Evolutionary conservation across 2,329 filamentous ascomycete species (phyloP).

Genomic region (Monilinia polystroma): DNA sequence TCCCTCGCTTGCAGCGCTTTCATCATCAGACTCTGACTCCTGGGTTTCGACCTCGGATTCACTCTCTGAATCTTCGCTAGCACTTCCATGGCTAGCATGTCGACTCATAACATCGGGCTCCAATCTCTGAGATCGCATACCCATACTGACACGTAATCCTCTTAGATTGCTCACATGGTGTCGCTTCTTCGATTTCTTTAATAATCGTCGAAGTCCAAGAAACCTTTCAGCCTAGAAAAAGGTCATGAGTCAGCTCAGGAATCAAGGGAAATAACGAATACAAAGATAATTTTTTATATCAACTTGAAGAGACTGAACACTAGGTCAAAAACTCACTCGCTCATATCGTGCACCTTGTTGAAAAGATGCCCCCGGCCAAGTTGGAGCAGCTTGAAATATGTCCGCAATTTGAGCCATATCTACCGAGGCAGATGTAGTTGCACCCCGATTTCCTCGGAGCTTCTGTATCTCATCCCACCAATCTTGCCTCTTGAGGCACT

Average conservation of each 20-base stretch:
- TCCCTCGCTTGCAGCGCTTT: slow-evolving; percentile 45
- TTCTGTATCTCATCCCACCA: slow-evolving; percentile 80
- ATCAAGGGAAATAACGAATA: background rate
- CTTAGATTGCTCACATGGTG: slow-evolving; percentile 38
- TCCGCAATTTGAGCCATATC: slow-evolving; percentile 47
- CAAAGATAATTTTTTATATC: background rate
- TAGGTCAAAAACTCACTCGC: slow-evolving; percentile 25
- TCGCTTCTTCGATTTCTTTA: slow-evolving; percentile 54
- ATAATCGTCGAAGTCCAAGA: slow-evolving; percentile 59
- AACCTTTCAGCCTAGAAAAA: slow-evolving; percentile 43
- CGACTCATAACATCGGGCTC: slow-evolving; percentile 41
- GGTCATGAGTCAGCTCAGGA: background rate
- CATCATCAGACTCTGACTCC: slow-evolving; percentile 38
- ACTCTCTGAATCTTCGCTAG: slow-evolving; percentile 46
- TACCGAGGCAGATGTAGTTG: slow-evolving; percentile 40
- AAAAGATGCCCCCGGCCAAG: slow-evolving; percentile 54
- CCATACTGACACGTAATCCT: slow-evolving; percentile 64
- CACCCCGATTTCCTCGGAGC: slow-evolving; percentile 45
- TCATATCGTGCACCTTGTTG: slow-evolving; percentile 50
- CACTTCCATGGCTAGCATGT: slow-evolving; percentile 47
- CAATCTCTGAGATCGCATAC: slow-evolving; percentile 74
- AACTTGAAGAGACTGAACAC: no score
- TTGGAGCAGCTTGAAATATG: slow-evolving; percentile 44
- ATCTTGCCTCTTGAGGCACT: slow-evolving; percentile 66
- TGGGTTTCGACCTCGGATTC: slow-evolving; percentile 43